Base-by-base conservation (phyloP, 2,329 filamentous ascomycete genomes). In the Hypoxylon sp. region DNA sequence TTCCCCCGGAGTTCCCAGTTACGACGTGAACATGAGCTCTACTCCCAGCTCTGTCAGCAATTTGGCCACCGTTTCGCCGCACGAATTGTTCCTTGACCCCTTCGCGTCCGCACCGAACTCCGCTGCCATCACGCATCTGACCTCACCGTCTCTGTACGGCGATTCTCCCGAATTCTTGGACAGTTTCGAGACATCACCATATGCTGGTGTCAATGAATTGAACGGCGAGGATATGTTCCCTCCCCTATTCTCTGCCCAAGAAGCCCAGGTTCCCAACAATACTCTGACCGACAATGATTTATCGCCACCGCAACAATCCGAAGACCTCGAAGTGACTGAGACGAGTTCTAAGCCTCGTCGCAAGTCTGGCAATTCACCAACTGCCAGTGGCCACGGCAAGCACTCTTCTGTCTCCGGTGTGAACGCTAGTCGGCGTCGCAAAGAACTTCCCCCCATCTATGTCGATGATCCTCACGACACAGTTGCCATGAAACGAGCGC, bases 401-500 rank as follows among this genome's bases (percentile, higher is more conserved):
- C 92, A 91, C 76, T 92, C 92, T 33, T 88, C 88, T 55, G 84
- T 90, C 53, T 85, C 91, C 72, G 93, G 93, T 68, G 90, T 97
- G 61, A 88, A 82, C 77, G 83, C 91, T 75, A 91, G 92, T 73
- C 91, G 92, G 79, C 92, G 93, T 71, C 90, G 93, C 77, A 95
- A 95, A 86, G 90, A 92, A 70, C 84, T 97, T 61, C 91, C 92
- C 70, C 90, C 91, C 6, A 95, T 97, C 78, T 83, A 91, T 68
- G 88, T 94, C 40, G 88, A 91, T 30, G 93, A 98, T 74, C 88
- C 90, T 0, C 82, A 75, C 46, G 95, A 98, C 76, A 88, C 87
- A 8, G 80, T 92, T n/a, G 94, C 93, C 20, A 88, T 95, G 86
- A 98, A 98, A 90, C 92, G 95, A 79, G 95, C 94, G 56, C 92